Evolutionary conservation across 768 basidiomycete genomes (phyloP), one percentile per base, ranked within the genome.

Genomic region (Pulveroboletus sp.): DNA sequence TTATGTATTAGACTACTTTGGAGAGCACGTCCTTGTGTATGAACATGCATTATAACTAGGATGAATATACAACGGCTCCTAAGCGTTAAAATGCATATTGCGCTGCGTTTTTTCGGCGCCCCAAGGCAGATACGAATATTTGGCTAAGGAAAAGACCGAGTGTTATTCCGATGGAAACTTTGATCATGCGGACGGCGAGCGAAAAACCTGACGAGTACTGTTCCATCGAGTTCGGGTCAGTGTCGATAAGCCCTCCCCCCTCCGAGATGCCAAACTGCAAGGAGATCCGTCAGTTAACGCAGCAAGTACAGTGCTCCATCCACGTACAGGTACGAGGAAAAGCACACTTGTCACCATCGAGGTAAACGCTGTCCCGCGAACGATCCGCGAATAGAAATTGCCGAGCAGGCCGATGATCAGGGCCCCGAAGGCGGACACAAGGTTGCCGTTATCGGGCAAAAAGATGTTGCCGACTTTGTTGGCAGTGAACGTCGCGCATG

Each of bases 271-370:
- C 85, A 50, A 85, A 87, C 85, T 88, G 59, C 2, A 35, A 47
- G 24, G 63, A 32, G 61, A 39, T 58, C 56, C 52, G 56, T 67
- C 31, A 62, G 46, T 7, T 42, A 1, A 27, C 23, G 23, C 16
- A 27, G 26, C 44, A 47, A 10, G 39, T 22, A 23, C 17, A 43
- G n/a, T 23, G 20, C 29, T 38, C 36, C 7, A 31, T 43, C 35
- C 40, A 71, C 87, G 65, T 64, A 92, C 91, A 40, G 91, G 90
- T 11, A 93, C 90, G 19, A 93, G 73, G 67, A 93, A 92, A 41
- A 92, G 68, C n/a, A 94, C 85, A n/a, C 88, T 87, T 3, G 90
- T 87, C n/a, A 92, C 86, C 87, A 92, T 93, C 11, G 85, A 82
- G 0, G 89, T 90, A 65, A 93, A 93, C 4, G 91, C 89, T 3